Evolutionary conservation across 192 early-diverging fungal species (phyloP).

Genomic region (Linnemannia zychae): DNA sequence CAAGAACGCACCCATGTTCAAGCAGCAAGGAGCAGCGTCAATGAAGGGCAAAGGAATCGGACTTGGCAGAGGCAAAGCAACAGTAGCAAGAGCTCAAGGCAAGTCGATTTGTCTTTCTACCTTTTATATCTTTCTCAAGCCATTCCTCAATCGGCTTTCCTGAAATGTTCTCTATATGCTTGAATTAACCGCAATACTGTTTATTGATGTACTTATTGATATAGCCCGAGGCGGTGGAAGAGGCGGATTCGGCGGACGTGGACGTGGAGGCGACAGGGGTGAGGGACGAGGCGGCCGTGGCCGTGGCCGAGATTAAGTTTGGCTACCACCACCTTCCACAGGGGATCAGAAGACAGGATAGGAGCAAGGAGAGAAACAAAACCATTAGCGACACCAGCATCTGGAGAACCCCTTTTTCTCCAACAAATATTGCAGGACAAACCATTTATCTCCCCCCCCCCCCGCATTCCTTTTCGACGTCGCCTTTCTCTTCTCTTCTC

Average conservation of each 20-base stretch:
- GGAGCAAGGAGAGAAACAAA: not conserved
- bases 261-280: conserved; percentile 41
- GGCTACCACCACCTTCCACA: not conserved
- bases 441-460: not conserved
- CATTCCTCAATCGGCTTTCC: not conserved
- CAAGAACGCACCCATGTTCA: conserved; percentile 99
- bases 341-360: conserved; percentile 2
- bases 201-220: not conserved
- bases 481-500: not conserved
- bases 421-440: not conserved
- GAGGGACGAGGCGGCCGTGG: conserved; percentile 39
- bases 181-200: not conserved
- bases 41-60: conserved; percentile 88
- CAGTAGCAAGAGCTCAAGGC: conserved; percentile 85
- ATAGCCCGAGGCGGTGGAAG: conserved; percentile 44
- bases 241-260: conserved; percentile 48
- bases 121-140: not conserved
- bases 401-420: not conserved
- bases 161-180: not conserved
- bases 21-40: conserved; percentile 86
- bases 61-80: conserved; percentile 85
- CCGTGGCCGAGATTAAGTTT: conserved; percentile 45
- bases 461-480: not conserved
- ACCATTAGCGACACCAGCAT: not conserved
- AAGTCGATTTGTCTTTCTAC: not conserved